Conservation (phyloP, 1,284 basidiomycete genomes). For the Fomitopsis betulina region DNA sequence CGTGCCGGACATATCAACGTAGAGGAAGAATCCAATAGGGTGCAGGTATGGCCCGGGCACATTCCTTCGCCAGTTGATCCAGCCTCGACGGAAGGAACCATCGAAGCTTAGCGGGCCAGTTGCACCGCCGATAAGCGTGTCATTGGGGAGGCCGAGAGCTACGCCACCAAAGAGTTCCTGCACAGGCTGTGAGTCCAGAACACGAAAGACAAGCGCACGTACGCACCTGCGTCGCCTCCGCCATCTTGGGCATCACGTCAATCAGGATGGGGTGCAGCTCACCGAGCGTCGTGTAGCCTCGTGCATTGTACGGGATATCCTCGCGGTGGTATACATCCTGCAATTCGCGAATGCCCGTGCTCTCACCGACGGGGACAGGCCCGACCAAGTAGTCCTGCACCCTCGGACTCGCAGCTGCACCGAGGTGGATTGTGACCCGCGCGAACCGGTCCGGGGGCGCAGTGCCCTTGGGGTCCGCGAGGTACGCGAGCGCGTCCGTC, state of each 20-base stretch:
- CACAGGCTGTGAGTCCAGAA: constrained; percentile 1
- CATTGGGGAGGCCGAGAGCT: constrained; percentile 34
- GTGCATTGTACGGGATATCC: constrained; percentile 47
- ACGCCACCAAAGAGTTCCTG: constrained; percentile 43
- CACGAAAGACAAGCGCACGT: neutral
- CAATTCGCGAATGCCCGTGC: constrained; percentile 34
- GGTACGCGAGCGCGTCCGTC: constrained; percentile 42
- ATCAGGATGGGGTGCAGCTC: constrained; percentile 34
- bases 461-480: constrained; percentile 29
- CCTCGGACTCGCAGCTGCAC: constrained; percentile 35
- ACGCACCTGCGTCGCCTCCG: constrained; percentile 37
- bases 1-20: constrained; percentile 54
- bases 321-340: constrained; percentile 49
- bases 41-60: constrained; percentile 48
- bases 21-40: constrained; percentile 51
- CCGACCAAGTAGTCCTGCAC: constrained; percentile 54
- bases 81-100: constrained; percentile 51
- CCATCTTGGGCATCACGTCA: constrained; percentile 27
- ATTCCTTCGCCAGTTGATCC: constrained; percentile 47
- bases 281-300: constrained; percentile 32
- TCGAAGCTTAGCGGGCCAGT: constrained; percentile 54
- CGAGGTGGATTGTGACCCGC: constrained; percentile 51
- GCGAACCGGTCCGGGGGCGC: constrained; percentile 34
- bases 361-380: constrained; percentile 41
- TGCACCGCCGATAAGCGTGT: constrained; percentile 41